Percentiles rank a stretch among this genome's conserved stretches.
These are phyloP conservation scores for Ceratocystis harringtonii DNA, from an alignment of 2,329 filamentous ascomycete genomes.

Conservation along the genomic window DNA sequence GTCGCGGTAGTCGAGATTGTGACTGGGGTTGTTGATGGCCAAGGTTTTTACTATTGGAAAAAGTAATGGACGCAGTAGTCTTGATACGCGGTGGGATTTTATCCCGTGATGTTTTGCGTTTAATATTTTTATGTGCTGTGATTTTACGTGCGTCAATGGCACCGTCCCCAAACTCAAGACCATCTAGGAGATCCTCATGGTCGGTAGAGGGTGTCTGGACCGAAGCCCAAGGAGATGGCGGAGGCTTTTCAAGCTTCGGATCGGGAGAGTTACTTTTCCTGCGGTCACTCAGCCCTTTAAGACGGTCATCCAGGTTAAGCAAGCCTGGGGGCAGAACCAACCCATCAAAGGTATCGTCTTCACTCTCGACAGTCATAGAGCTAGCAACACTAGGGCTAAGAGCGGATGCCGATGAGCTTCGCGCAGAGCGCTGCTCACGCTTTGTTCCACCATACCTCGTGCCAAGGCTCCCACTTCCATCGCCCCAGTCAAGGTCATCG, in stretches of 20 bases:
- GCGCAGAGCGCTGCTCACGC: slow-evolving; percentile 61
- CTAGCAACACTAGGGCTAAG: slow-evolving; percentile 88
- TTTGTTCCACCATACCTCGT: slow-evolving; percentile 79
- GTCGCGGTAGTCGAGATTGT: slow-evolving; percentile 62
- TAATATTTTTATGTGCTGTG: slow-evolving; percentile 80
- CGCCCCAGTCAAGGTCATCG: slow-evolving; percentile 85
- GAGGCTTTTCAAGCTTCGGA: slow-evolving; percentile 20
- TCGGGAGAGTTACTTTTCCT: slow-evolving; percentile 46
- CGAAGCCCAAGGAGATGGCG: slow-evolving; percentile 17
- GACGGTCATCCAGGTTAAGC: slow-evolving; percentile 63
- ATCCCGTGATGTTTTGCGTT: slow-evolving; percentile 58
- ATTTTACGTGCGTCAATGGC: slow-evolving; percentile 65
- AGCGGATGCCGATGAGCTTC: slow-evolving; percentile 75
- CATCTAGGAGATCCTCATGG: slow-evolving; percentile 68
- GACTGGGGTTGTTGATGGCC: slow-evolving; percentile 22
- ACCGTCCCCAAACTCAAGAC: slow-evolving; percentile 72
- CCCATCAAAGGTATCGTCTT: slow-evolving; percentile 85
- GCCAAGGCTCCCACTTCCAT: slow-evolving; percentile 83
- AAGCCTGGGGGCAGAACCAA: slow-evolving; percentile 71
- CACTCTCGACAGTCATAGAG: slow-evolving; percentile 79
- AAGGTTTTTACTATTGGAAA: slow-evolving; percentile 58
- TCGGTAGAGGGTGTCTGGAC: slow-evolving; percentile 28
- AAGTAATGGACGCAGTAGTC: slow-evolving; percentile 73
- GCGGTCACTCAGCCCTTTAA: slow-evolving; percentile 45
- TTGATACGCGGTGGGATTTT: slow-evolving; percentile 56